Conservation (phyloP, 305 asterid genomes). For the Fraxinus sp. region DNA sequence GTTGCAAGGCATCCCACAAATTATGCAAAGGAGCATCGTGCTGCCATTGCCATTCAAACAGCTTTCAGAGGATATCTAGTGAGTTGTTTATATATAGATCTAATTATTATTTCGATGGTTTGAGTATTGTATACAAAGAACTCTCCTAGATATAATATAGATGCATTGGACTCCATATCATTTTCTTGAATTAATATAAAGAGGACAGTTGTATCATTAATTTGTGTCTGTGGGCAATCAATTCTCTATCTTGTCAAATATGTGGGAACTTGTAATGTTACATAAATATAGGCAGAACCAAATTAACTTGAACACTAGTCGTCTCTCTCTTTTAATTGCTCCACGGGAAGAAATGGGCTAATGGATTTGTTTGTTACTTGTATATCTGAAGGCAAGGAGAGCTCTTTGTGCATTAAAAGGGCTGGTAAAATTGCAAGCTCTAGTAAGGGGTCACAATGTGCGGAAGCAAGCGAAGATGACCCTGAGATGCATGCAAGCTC, state of each 20-base stretch:
- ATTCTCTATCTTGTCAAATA: not conserved
- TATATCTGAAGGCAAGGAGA: slow-evolving; percentile 37
- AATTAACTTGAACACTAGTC: not conserved
- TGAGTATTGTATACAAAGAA: not conserved
- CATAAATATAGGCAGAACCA: not conserved
- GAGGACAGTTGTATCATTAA: not conserved
- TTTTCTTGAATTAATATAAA: not conserved
- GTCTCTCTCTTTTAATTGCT: not conserved
- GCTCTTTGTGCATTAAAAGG: slow-evolving; percentile 45
- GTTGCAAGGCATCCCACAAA: slow-evolving; percentile 22
- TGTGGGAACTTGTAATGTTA: not conserved
- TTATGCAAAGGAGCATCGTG: slow-evolving; percentile 22
- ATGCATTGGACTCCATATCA: not conserved
- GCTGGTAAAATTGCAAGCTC: slow-evolving; percentile 47
- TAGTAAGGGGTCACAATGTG: slow-evolving; percentile 48
- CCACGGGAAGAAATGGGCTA: not conserved
- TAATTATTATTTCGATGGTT: not conserved
- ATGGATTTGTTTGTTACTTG: slow-evolving; percentile 1
- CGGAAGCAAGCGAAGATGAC: slow-evolving; percentile 54
- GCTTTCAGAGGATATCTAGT: slow-evolving; percentile 51
- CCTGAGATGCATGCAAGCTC: slow-evolving; percentile 47
- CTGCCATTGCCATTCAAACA: slow-evolving; percentile 39
- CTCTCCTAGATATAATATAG: not conserved
- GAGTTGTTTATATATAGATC: not conserved
- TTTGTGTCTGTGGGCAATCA: not conserved